Percentiles rank a stretch among this genome's conserved stretches.
phyloP scores from a whole-genome alignment of 1,139 yeast species.

The Sugiyamaella xylanicola region DNA sequence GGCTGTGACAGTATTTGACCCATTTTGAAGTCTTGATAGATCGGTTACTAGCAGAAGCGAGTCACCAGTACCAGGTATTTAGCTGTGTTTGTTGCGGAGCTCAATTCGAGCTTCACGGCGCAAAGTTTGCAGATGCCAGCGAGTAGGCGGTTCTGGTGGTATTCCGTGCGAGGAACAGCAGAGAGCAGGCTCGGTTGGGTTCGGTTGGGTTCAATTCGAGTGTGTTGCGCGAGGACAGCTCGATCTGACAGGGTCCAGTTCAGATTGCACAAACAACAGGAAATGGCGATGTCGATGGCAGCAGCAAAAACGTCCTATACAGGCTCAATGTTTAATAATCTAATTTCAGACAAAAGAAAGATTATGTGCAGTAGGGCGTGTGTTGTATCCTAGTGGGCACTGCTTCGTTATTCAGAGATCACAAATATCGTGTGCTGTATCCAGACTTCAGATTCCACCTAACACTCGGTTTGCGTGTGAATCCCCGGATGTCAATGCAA shows the following conservation, averaged over 20 bases:
- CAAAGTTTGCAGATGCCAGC: no score
- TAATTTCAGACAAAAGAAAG: neutral
- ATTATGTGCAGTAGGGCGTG: neutral
- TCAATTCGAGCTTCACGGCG: neutral
- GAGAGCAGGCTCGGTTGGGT: no score
- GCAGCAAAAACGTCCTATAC: neutral
- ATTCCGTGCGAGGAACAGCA: no score
- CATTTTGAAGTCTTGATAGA: slow-evolving; percentile 47
- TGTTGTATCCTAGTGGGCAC: neutral
- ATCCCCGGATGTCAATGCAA: neutral
- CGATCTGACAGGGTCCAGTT: no score
- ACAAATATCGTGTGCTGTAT: neutral
- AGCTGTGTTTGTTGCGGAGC: neutral
- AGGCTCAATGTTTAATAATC: neutral
- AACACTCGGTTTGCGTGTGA: neutral
- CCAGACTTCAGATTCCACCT: neutral
- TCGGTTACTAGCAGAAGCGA: neutral
- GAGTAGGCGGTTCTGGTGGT: no score
- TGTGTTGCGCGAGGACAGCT: no score
- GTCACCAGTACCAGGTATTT: neutral
- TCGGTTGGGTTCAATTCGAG: neutral
- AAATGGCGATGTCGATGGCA: neutral
- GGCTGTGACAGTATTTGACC: slow-evolving; percentile 80
- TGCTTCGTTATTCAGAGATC: neutral
- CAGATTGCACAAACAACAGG: no score